These are phyloP conservation scores for Colletotrichum australisinense DNA, from an alignment of 2,329 filamentous ascomycete genomes.

Conservation along the genomic window DNA sequence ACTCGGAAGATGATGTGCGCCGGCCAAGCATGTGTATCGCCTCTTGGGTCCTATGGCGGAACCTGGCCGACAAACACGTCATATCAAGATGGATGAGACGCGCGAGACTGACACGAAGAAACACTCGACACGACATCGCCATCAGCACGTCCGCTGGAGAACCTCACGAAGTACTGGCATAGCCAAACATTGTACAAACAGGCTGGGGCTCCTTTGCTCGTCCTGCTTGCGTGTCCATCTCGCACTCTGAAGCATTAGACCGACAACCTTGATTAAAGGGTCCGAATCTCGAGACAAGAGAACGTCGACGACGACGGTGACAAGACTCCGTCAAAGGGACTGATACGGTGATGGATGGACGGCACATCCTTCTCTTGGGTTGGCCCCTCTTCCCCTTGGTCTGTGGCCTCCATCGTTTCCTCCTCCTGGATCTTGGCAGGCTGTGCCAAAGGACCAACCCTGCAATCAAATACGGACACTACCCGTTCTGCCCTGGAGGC, in stretches of 20 bases:
- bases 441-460: conserved; percentile 24
- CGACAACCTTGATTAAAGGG: background rate
- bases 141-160: background rate
- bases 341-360: background rate
- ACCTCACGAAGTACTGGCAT: background rate
- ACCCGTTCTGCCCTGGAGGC: conserved; percentile 12
- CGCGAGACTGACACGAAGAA: background rate
- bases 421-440: conserved; percentile 25
- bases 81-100: conserved; percentile 4
- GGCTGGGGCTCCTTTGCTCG: background rate
- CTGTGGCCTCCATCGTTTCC: conserved; percentile 11
- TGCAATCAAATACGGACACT: conserved; percentile 21
- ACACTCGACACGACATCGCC: background rate
- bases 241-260: background rate
- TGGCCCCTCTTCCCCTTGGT: conserved; percentile 22
- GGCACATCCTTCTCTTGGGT: conserved; percentile 24
- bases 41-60: conserved; percentile 7
- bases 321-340: background rate
- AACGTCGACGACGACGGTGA: too few species aligned
- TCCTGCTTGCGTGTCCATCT: background rate
- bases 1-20: conserved; percentile 23
- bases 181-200: background rate
- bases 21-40: conserved; percentile 1
- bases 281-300: background rate
- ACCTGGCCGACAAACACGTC: conserved; percentile 10